Conservation (phyloP, 192 early-diverging fungal genomes). For the Entophlyctis luteolus region DNA sequence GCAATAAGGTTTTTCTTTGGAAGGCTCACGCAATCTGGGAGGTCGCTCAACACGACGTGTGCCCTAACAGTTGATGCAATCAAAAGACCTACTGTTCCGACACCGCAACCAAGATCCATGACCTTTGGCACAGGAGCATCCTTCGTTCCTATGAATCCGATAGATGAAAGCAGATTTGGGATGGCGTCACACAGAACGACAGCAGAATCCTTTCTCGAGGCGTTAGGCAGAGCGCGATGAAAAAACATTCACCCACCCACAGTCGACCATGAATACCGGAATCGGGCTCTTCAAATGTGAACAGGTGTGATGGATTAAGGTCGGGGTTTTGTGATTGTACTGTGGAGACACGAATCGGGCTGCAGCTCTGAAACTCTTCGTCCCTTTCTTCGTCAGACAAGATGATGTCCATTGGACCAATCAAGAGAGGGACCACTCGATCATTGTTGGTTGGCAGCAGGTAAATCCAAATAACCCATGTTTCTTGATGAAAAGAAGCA, state of each 20-base stretch:
- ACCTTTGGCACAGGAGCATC: not conserved
- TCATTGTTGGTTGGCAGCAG: conserved; percentile 1
- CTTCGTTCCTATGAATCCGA: not conserved
- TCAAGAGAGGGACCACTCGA: conserved; percentile 1
- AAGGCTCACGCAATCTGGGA: conserved; percentile 11
- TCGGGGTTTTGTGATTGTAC: not conserved
- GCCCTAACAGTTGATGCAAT: not conserved
- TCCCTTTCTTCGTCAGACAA: too few relatives aligned
- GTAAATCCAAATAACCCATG: conserved; percentile 1
- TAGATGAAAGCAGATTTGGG: not conserved
- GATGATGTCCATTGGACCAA: not conserved
- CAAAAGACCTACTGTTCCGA: conserved; percentile 13
- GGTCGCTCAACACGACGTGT: not conserved
- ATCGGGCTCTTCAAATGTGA: conserved; percentile 11
- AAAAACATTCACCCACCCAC: conserved; percentile 6
- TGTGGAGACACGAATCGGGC: not conserved
- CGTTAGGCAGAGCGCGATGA: not conserved
- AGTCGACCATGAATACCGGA: conserved; percentile 17
- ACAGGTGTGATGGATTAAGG: not conserved
- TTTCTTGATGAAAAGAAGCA: too few relatives aligned
- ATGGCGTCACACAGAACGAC: not conserved
- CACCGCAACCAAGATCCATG: conserved; percentile 25
- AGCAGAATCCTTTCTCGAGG: conserved; percentile 4
- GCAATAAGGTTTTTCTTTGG: not conserved
- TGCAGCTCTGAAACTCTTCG: not conserved